Conservation (phyloP, 129 eudicot genomes). For the Flaveria bidentis region DNA sequence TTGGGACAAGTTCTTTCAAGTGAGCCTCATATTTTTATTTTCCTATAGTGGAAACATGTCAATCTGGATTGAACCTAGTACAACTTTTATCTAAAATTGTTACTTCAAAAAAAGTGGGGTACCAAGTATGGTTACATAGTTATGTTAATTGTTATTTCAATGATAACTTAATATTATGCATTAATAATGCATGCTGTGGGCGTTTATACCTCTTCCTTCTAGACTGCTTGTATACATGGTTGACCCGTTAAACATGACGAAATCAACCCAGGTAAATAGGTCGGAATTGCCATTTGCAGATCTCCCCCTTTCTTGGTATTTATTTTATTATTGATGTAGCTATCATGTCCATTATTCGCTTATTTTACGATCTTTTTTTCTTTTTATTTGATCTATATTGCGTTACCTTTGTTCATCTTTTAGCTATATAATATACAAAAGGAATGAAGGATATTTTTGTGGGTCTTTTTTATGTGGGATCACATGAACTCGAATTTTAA, state of each 20-base stretch:
- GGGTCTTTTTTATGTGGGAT: not conserved
- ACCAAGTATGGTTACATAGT: not conserved
- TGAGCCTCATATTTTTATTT: conserved; percentile 29
- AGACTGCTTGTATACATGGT: not conserved
- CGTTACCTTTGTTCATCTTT: not conserved
- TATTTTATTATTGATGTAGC: not conserved
- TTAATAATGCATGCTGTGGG: not conserved
- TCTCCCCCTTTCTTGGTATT: not conserved
- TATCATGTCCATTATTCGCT: not conserved
- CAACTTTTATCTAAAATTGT: not conserved
- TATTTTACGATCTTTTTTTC: not conserved
- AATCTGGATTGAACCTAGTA: not conserved
- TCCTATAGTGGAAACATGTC: not conserved
- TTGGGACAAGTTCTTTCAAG: conserved; percentile 68
- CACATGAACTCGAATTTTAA: not conserved
- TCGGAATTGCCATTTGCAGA: not conserved
- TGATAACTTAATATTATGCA: not conserved
- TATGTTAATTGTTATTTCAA: not conserved
- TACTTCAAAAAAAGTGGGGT: not conserved
- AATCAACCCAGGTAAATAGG: not conserved
- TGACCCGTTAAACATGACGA: not conserved
- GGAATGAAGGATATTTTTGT: not conserved
- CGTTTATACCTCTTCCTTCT: not conserved
- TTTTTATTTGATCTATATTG: not conserved
- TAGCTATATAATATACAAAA: not conserved